Evolutionary conservation across 495 filamentous ascomycete genomes (phyloP).

Genomic region (Trichocladium antarcticum): DNA sequence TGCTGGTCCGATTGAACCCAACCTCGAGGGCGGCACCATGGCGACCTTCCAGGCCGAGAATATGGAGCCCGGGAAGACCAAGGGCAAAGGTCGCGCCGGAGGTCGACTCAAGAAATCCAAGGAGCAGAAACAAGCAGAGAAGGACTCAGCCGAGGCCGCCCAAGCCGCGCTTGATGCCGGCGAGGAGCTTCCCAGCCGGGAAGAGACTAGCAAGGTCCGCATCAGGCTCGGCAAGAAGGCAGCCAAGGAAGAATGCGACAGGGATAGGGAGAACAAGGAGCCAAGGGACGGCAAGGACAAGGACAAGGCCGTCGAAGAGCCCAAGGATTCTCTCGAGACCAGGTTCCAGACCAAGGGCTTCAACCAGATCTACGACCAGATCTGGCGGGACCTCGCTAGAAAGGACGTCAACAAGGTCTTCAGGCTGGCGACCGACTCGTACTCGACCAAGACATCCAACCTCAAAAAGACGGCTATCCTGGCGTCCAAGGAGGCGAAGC

Average conservation of each 20-base stretch:
- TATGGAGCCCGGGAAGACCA: conserved; percentile 47
- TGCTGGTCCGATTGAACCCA: conserved; percentile 61
- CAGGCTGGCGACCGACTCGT: conserved; percentile 71
- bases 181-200: conserved; percentile 63
- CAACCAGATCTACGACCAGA: conserved; percentile 95
- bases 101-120: conserved; percentile 76
- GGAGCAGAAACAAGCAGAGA: conserved; percentile 92
- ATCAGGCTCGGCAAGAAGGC: conserved; percentile 41
- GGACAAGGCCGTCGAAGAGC: conserved; percentile 47
- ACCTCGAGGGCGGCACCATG: conserved; percentile 81
- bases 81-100: conserved; percentile 56
- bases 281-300: conserved; percentile 50
- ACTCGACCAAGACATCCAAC: conserved; percentile 77
- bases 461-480: conserved; percentile 94
- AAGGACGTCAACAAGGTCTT: conserved; percentile 90
- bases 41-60: conserved; percentile 67
- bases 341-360: conserved; percentile 82
- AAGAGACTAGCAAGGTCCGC: conserved; percentile 52
- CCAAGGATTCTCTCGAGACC: conserved; percentile 38
- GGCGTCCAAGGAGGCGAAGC: conserved; percentile 89
- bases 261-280: conserved; percentile 39
- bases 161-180: conserved; percentile 76
- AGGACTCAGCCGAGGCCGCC: conserved; percentile 81
- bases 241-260: conserved; percentile 26
- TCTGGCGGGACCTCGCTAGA: conserved; percentile 86